Percentiles rank a stretch among this genome's conserved stretches.
phyloP scores from a whole-genome alignment of 2,329 filamentous ascomycete species.

The Ascosphaera acerosa region DNA sequence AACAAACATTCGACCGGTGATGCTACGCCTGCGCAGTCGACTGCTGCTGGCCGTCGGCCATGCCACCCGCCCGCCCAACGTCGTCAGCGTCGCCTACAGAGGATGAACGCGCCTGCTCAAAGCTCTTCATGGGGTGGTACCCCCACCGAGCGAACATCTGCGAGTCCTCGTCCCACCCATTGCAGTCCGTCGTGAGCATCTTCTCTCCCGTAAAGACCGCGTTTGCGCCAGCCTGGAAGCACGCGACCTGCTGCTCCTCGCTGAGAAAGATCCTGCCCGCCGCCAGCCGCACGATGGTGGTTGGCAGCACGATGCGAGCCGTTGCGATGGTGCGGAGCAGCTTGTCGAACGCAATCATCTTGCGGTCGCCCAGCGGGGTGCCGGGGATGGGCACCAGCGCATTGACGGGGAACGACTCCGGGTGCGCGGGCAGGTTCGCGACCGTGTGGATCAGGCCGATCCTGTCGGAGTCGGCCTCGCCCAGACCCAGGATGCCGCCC shows the following conservation, averaged over 20 bases:
- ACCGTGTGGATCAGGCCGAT: slow-evolving; percentile 66
- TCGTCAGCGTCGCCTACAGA: no score
- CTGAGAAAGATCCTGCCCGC: slow-evolving; percentile 62
- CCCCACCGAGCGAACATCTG: slow-evolving; percentile 69
- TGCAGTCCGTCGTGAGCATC: slow-evolving; percentile 82
- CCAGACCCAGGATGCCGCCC: slow-evolving; percentile 65
- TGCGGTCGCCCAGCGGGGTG: slow-evolving; percentile 53
- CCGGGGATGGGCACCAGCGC: slow-evolving; percentile 77
- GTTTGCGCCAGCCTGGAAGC: slow-evolving; percentile 77
- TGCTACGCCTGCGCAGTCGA: no score
- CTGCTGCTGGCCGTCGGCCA: no score
- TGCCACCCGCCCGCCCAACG: no score
- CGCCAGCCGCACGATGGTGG: slow-evolving; percentile 65
- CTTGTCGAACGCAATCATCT: slow-evolving; percentile 49
- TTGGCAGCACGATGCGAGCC: slow-evolving; percentile 57
- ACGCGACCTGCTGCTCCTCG: slow-evolving; percentile 71
- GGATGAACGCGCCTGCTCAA: no score
- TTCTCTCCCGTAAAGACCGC: slow-evolving; percentile 91
- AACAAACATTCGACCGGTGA: no score
- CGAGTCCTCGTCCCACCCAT: slow-evolving; percentile 72
- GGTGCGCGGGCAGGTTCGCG: slow-evolving; percentile 53
- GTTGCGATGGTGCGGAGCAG: slow-evolving; percentile 66
- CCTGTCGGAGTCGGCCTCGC: slow-evolving; percentile 54
- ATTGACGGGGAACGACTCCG: slow-evolving; percentile 79
- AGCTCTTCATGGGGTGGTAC: slow-evolving; percentile 45